These are phyloP conservation scores for Geotrichum histeridarum DNA, from an alignment of 1,139 yeast genomes.

Conservation along the genomic window DNA sequence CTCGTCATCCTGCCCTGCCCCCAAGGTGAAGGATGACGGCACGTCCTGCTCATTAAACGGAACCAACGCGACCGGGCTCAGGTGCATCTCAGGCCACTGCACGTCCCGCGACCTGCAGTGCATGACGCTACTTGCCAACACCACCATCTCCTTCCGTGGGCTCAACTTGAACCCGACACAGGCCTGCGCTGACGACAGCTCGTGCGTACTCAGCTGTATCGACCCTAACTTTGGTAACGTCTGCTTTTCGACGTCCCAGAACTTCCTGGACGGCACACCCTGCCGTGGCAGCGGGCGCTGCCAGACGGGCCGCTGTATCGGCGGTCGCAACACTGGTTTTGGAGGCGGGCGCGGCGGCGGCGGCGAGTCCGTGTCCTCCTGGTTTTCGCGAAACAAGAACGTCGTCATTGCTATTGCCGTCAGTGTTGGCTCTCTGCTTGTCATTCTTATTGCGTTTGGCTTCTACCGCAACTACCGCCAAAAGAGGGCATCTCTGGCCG, in stretches of 20 bases:
- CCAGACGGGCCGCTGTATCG: slow-evolving; percentile 34
- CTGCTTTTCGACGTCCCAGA: slow-evolving; percentile 33
- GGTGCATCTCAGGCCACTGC: slow-evolving; percentile 39
- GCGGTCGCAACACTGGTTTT: slow-evolving; percentile 21
- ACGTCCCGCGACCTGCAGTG: slow-evolving; percentile 38
- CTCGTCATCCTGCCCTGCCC: slow-evolving; percentile 36
- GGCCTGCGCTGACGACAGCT: slow-evolving; percentile 33
- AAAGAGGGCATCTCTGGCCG: no score
- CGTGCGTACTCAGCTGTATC: slow-evolving; percentile 34
- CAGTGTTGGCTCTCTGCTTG: slow-evolving; percentile 7
- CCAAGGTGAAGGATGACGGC: slow-evolving; percentile 31
- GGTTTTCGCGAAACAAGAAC: slow-evolving; percentile 13
- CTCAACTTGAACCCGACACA: slow-evolving; percentile 24
- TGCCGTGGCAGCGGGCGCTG: slow-evolving; percentile 35
- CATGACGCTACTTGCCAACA: slow-evolving; percentile 31
- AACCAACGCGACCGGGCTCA: slow-evolving; percentile 22
- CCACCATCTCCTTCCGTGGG: slow-evolving; percentile 20
- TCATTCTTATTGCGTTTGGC: slow-evolving; percentile 2
- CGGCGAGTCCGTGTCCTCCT: slow-evolving; percentile 9
- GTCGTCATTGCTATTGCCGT: slow-evolving; percentile 22
- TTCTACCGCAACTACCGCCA: neutral
- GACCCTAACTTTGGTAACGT: slow-evolving; percentile 27
- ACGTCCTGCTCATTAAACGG: slow-evolving; percentile 33
- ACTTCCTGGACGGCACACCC: slow-evolving; percentile 39
- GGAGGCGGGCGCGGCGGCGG: neutral